Evolutionary conservation across 2,329 filamentous ascomycete genomes (phyloP).

Genomic region (Pyricularia sp.): DNA sequence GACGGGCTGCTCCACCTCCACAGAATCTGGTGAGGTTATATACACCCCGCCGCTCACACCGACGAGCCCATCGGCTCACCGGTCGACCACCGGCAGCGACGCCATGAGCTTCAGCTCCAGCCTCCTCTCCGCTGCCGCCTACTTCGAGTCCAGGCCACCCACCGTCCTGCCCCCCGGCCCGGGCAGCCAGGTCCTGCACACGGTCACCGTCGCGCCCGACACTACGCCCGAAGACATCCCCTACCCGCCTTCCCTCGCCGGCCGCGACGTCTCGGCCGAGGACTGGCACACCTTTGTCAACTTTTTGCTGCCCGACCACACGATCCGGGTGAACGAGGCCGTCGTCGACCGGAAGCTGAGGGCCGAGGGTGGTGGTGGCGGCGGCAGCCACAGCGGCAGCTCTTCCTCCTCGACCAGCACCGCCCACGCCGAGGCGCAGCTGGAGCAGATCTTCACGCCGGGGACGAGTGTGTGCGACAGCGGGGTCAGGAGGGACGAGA

Average conservation of each 20-base stretch:
- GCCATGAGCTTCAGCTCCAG: slow-evolving; percentile 10
- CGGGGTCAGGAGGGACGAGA: slow-evolving; percentile 13
- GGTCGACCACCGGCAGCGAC: slow-evolving; percentile 15
- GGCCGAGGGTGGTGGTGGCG: slow-evolving; percentile 20
- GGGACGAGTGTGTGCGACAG: slow-evolving; percentile 2
- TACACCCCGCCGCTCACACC: slow-evolving; percentile 40
- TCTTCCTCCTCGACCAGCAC: slow-evolving; percentile 15
- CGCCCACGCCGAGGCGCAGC: slow-evolving; percentile 27
- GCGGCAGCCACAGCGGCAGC: slow-evolving; percentile 9
- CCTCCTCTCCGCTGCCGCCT: slow-evolving; percentile 23
- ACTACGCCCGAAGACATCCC: slow-evolving; percentile 31
- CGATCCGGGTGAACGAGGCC: slow-evolving; percentile 28
- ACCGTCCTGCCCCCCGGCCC: neutral
- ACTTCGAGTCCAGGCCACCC: slow-evolving; percentile 33
- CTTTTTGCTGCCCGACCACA: slow-evolving; percentile 37
- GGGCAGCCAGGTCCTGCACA: slow-evolving; percentile 16
- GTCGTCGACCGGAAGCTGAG: slow-evolving; percentile 36
- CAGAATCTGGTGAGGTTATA: slow-evolving; percentile 30
- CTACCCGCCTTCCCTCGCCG: slow-evolving; percentile 23
- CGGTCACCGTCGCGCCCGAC: slow-evolving; percentile 19
- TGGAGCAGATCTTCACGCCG: slow-evolving; percentile 21
- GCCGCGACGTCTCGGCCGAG: slow-evolving; percentile 31
- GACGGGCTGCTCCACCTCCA: slow-evolving; percentile 20
- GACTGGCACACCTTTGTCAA: slow-evolving; percentile 50
- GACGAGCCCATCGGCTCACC: slow-evolving; percentile 15